Conservation (phyloP, 2,329 filamentous ascomycete genomes). For the Xylariaceae sp. region DNA sequence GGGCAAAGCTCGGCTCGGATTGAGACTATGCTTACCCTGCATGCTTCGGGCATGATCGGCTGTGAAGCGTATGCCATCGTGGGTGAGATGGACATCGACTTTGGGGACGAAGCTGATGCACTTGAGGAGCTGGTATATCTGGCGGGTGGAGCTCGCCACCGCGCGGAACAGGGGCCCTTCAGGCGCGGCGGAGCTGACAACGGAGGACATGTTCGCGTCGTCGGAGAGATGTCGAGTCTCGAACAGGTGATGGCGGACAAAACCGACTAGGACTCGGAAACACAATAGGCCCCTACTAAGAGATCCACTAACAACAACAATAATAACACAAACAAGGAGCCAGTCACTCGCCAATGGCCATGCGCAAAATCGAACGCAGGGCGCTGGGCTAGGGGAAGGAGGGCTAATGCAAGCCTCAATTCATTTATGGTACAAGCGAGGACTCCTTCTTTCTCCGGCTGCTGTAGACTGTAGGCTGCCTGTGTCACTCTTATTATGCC, state of each 20-base stretch:
- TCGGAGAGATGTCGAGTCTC: slow-evolving; percentile 1
- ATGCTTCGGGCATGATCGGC: slow-evolving; percentile 86
- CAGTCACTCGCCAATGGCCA: too few species aligned
- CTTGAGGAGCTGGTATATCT: slow-evolving; percentile 60
- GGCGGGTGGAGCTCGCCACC: slow-evolving; percentile 72
- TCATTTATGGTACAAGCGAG: slow-evolving; percentile 38
- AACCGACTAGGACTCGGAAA: not conserved
- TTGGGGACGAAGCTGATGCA: slow-evolving; percentile 59
- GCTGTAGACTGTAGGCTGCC: too few species aligned
- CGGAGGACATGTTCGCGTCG: slow-evolving; percentile 20
- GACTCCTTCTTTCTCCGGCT: too few species aligned
- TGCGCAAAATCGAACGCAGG: too few species aligned
- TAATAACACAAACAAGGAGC: not conserved
- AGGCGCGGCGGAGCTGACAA: slow-evolving; percentile 21
- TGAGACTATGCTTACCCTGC: slow-evolving; percentile 60
- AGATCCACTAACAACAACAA: slow-evolving; percentile 19
- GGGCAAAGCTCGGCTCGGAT: not conserved
- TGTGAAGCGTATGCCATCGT: slow-evolving; percentile 80
- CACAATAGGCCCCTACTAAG: slow-evolving; percentile 12
- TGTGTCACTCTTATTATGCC: slow-evolving; percentile 5
- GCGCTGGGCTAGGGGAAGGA: too few species aligned
- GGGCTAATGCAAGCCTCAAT: slow-evolving; percentile 30
- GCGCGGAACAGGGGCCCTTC: slow-evolving; percentile 63
- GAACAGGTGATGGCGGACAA: not conserved
- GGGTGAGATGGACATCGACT: slow-evolving; percentile 68